A percentile compares a stretch with the other conserved stretches of the same genome.
Conservation (phyloP, 805 yeast genomes). For the Zygosaccharomyces siamensis region DNA sequence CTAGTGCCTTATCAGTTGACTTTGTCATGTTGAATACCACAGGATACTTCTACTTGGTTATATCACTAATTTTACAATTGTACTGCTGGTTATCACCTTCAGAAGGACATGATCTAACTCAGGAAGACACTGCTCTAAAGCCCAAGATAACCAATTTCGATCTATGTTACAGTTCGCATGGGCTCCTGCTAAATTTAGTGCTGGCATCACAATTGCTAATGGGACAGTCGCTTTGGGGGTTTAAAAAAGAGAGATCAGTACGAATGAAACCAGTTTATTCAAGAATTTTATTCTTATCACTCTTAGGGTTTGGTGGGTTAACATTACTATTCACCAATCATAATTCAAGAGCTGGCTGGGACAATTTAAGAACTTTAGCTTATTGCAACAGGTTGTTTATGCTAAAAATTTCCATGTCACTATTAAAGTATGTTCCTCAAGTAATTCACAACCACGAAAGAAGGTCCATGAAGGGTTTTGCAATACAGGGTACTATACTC, state of each 20-base stretch:
- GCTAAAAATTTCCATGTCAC: slow-evolving; percentile 45
- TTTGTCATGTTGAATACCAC: slow-evolving; percentile 42
- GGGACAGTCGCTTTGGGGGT: slow-evolving; percentile 37
- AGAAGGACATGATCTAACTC: slow-evolving; percentile 28
- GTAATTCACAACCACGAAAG: slow-evolving; percentile 73
- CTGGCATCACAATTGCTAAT: slow-evolving; percentile 39
- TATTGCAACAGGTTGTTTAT: slow-evolving; percentile 26
- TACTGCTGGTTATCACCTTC: slow-evolving; percentile 33
- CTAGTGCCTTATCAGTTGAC: slow-evolving; percentile 50
- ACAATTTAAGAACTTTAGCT: slow-evolving; percentile 20
- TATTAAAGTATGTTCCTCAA: slow-evolving; percentile 69
- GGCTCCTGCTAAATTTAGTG: slow-evolving; percentile 39
- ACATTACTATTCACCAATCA: slow-evolving; percentile 15
- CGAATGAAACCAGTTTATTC: slow-evolving; percentile 26
- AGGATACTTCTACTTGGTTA: slow-evolving; percentile 44
- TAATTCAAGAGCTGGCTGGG: slow-evolving; percentile 18
- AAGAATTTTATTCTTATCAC: slow-evolving; percentile 17
- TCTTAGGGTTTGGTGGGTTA: slow-evolving; percentile 14
- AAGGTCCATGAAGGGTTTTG: slow-evolving; percentile 79
- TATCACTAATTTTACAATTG: slow-evolving; percentile 42
- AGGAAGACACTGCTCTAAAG: slow-evolving; percentile 5
- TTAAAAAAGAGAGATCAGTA: slow-evolving; percentile 22
- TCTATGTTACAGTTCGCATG: slow-evolving; percentile 46
- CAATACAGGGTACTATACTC: slow-evolving; percentile 49
- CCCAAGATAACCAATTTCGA: slow-evolving; percentile 45